Percentiles rank a stretch among this genome's conserved stretches.
Conservation (phyloP, 2,329 filamentous ascomycete genomes). For the Graphiopsis chlorocephala region DNA sequence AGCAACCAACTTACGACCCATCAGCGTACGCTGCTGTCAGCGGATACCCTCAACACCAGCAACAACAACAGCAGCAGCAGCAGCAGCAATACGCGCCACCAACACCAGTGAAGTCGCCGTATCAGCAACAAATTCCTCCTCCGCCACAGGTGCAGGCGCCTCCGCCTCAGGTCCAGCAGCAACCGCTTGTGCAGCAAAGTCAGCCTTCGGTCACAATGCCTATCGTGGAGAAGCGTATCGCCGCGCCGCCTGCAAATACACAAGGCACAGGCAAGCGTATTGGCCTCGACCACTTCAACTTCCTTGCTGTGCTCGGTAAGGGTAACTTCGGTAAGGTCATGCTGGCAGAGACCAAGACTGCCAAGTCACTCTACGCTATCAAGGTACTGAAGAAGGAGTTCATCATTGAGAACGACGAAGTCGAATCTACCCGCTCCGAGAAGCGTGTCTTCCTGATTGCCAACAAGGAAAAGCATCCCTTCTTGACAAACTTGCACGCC, state of each 20-base stretch:
- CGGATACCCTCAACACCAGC: constrained; percentile 38
- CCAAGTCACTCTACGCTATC: constrained; percentile 91
- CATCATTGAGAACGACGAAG: constrained; percentile 98
- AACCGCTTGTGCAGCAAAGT: constrained; percentile 30
- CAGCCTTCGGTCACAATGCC: constrained; percentile 30
- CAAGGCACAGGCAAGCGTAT: constrained; percentile 79
- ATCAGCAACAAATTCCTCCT: constrained; percentile 50
- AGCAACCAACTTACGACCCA: constrained; percentile 69
- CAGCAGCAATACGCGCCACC: constrained; percentile 45
- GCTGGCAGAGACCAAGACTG: constrained; percentile 93
- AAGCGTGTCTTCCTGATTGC: constrained; percentile 96
- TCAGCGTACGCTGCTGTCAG: constrained; percentile 63
- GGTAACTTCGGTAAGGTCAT: constrained; percentile 99
- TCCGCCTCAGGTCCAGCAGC: constrained; percentile 41
- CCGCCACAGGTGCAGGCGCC: constrained; percentile 42
- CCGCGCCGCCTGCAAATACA: constrained; percentile 64
- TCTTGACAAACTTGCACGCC: constrained; percentile 89
- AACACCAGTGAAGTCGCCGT: constrained; percentile 46
- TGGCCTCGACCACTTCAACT: constrained; percentile 97
- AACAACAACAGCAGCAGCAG: constrained; percentile 46
- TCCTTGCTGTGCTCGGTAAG: constrained; percentile 95
- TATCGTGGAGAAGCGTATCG: constrained; percentile 48
- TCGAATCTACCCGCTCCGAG: constrained; percentile 95
- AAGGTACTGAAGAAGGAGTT: constrained; percentile 99
- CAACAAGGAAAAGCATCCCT: constrained; percentile 94